Base-by-base conservation (phyloP, 1,284 basidiomycete genomes). In the Trichosporon faecale region DNA sequence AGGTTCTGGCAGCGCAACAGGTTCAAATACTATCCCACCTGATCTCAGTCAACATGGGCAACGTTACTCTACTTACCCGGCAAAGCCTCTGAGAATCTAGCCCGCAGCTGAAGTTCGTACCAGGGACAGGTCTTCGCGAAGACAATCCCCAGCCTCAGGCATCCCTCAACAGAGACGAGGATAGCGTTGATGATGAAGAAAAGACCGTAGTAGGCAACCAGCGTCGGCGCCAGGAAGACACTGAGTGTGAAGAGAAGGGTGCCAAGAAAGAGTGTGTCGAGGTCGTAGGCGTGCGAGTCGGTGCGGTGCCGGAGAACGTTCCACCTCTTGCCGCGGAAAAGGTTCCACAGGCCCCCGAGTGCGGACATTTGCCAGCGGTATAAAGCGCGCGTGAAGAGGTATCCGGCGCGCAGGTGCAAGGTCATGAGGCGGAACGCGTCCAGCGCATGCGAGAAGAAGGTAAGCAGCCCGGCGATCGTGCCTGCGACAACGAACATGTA, bases 211-310 rank as follows among this genome's bases (percentile, higher is more conserved):
- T 96, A 99, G 0, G 90, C 91, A 29, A 92, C 78, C 2, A 96
- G 89, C 0, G 97, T 98, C 0, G 97, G 96, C 69, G 93, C 91
- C 4, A 98, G 86, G 80, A 99, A 98, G 0, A 91, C 89, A 3
- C 94, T 87, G 18, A 98, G 87, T 0, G 95, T 98, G 84, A 99
- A 98, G 27, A 99, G 86, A 57, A 99, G 91, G 0, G 96, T 96
- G 16, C 96, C 96, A 33, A 99, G 90, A 33, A 98, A 86, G 12
- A 98, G 87, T 80, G 98, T 95, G 80, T 99, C 96, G 29, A 96
- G 86, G 73, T 96, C 93, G 79, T 98, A 98, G 73, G 91, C 88
- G 87, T 92, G 94, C 9, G 91, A 88, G 80, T 99, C 95, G 6
- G 90, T 89, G 33, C 95, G 89, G 31, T 80, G 74, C 63, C 94